Conservation (phyloP, 75 land plant genomes). For the Cupressus sempervirens region DNA sequence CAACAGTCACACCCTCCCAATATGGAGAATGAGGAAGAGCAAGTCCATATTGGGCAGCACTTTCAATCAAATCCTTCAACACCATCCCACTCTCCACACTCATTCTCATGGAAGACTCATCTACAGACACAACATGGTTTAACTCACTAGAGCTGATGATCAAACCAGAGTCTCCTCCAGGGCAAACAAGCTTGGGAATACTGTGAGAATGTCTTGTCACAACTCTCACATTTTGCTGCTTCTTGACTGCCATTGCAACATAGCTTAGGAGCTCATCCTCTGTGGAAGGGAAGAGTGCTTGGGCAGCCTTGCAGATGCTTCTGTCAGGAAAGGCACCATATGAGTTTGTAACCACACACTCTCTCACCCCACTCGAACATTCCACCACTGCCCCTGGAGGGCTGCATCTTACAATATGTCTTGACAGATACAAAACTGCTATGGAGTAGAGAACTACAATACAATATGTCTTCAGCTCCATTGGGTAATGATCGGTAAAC, state of each 20-base stretch:
- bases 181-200: slow-evolving; percentile 45
- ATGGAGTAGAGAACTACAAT: background rate
- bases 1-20: slow-evolving; percentile 42
- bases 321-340: slow-evolving; percentile 43
- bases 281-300: slow-evolving; percentile 28
- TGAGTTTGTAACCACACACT: slow-evolving; percentile 32
- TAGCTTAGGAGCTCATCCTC: slow-evolving; percentile 30
- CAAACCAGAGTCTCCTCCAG: slow-evolving; percentile 28
- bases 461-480: background rate
- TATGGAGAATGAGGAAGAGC: slow-evolving; percentile 41
- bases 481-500: background rate
- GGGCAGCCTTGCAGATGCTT: slow-evolving; percentile 33
- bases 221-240: slow-evolving; percentile 37
- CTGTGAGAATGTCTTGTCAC: slow-evolving; percentile 28
- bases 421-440: background rate
- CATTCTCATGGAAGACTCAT: slow-evolving; percentile 10
- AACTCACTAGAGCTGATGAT: slow-evolving; percentile 25
- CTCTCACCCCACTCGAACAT: slow-evolving; percentile 1
- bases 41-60: slow-evolving; percentile 24
- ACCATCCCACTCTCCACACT: slow-evolving; percentile 26
- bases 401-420: slow-evolving; percentile 8
- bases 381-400: slow-evolving; percentile 16
- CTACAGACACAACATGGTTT: slow-evolving; percentile 11
- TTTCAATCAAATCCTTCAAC: slow-evolving; percentile 21
- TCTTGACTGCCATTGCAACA: slow-evolving; percentile 25